A percentile compares a stretch with the other conserved stretches of the same genome.
These are phyloP conservation scores for Thielaviopsis punctulata DNA, from an alignment of 2,329 filamentous ascomycete genomes.

Conservation along the genomic window DNA sequence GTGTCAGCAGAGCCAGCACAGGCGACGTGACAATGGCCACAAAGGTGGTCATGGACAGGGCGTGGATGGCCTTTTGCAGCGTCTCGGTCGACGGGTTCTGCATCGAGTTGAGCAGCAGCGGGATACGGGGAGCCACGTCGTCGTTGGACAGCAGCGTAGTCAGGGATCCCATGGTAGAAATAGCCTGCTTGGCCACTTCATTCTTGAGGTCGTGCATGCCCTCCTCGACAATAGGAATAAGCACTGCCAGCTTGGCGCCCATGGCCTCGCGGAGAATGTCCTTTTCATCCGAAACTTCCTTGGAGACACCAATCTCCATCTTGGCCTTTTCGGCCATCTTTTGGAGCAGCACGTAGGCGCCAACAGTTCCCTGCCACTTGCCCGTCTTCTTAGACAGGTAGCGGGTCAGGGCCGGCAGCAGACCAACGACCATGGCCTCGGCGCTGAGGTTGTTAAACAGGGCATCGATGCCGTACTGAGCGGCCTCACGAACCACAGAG, in stretches of 20 bases:
- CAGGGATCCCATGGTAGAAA: constrained; percentile 79
- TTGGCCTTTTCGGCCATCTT: constrained; percentile 92
- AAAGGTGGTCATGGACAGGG: constrained; percentile 94
- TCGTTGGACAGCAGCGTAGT: constrained; percentile 89
- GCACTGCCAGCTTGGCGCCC: constrained; percentile 67
- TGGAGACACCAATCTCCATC: constrained; percentile 58
- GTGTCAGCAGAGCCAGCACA: constrained; percentile 83
- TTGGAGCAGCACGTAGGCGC: constrained; percentile 67
- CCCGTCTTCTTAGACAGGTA: constrained; percentile 74
- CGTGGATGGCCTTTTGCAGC: constrained; percentile 90
- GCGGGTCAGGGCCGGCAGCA: constrained; percentile 56
- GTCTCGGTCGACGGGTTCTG: constrained; percentile 79
- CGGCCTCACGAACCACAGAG: constrained; percentile 71
- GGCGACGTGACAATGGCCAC: constrained; percentile 92
- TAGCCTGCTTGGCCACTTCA: constrained; percentile 77
- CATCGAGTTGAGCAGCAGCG: constrained; percentile 85
- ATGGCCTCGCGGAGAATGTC: constrained; percentile 80
- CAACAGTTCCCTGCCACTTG: constrained; percentile 95
- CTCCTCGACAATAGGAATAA: constrained; percentile 81
- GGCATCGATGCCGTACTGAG: constrained; percentile 84
- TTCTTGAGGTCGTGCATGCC: constrained; percentile 94
- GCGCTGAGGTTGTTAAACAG: constrained; percentile 63
- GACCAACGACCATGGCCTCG: constrained; percentile 66
- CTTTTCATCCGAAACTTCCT: constrained; percentile 74
- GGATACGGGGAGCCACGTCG: constrained; percentile 83